These are phyloP conservation scores for Haplosporangium gracile DNA, from an alignment of 192 early-diverging fungal species.

Conservation along the genomic window DNA sequence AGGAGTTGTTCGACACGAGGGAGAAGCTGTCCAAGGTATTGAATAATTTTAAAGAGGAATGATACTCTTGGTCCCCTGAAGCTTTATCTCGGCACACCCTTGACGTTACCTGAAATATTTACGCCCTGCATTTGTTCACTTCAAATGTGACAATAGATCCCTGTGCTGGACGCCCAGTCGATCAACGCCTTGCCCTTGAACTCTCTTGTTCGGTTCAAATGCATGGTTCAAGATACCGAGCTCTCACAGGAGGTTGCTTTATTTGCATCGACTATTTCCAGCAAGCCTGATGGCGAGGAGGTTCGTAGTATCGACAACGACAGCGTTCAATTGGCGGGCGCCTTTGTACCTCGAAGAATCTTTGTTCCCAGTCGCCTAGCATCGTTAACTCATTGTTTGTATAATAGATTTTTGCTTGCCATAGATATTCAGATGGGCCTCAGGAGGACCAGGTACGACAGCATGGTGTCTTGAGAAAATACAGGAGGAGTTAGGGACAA, in stretches of 20 bases:
- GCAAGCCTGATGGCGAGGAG: slow-evolving; percentile 49
- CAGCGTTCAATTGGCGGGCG: background rate
- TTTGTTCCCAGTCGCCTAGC: background rate
- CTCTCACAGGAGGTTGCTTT: slow-evolving; percentile 77
- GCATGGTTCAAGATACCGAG: slow-evolving; percentile 87
- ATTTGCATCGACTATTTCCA: slow-evolving; percentile 43
- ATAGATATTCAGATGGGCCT: slow-evolving; percentile 62
- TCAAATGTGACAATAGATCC: slow-evolving; percentile 47
- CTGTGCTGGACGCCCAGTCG: slow-evolving; percentile 55
- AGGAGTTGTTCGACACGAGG: slow-evolving; percentile 39
- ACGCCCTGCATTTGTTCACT: background rate
- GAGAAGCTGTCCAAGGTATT: slow-evolving; percentile 48
- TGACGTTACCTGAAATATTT: background rate
- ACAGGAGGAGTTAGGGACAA: background rate
- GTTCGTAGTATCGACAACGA: slow-evolving; percentile 11
- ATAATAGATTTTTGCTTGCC: slow-evolving; percentile 39
- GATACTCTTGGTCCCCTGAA: background rate
- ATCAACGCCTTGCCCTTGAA: slow-evolving; percentile 43
- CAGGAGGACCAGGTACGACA: slow-evolving; percentile 41
- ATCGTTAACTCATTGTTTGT: background rate
- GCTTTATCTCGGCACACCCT: background rate
- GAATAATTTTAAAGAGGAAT: background rate
- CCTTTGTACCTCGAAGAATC: background rate
- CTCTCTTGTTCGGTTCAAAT: slow-evolving; percentile 77
- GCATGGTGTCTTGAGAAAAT: background rate